Percentiles rank a stretch among this genome's conserved stretches.
These are phyloP conservation scores for Teunomyces funiuensis DNA, from an alignment of 805 yeast species.

Conservation along the genomic window DNA sequence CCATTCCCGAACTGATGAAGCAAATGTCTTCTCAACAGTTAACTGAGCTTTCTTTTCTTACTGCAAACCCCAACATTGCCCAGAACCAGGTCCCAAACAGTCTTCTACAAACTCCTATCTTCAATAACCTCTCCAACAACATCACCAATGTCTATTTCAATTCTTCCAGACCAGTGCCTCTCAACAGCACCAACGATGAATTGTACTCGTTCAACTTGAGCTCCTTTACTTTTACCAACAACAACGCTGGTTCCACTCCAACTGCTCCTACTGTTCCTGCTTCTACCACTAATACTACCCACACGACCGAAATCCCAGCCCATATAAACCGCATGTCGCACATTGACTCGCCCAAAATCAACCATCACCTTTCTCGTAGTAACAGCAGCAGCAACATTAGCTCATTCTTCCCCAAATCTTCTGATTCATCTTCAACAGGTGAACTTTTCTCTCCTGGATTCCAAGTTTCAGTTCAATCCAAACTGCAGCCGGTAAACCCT, in stretches of 20 bases:
- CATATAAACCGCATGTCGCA: not conserved
- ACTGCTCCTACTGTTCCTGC: not conserved
- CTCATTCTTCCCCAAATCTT: constrained; percentile 14
- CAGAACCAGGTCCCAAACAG: constrained; percentile 2
- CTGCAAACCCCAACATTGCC: not conserved
- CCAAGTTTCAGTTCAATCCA: not conserved
- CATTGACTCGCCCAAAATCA: not conserved
- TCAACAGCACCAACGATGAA: constrained; percentile 19
- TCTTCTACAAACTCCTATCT: constrained; percentile 28
- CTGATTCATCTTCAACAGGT: not conserved
- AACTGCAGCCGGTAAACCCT: constrained; percentile 18
- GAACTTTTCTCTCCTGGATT: not conserved
- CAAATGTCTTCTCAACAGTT: not conserved
- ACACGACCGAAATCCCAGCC: not conserved
- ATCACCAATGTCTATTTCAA: constrained; percentile 38
- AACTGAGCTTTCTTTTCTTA: not conserved
- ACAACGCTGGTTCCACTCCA: constrained; percentile 6
- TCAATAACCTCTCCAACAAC: constrained; percentile 30
- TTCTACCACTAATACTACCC: not conserved
- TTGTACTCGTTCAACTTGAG: constrained; percentile 34
- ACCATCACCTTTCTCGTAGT: constrained; percentile 3
- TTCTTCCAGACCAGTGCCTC: constrained; percentile 19
- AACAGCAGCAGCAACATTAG: constrained; percentile 13
- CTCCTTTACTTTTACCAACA: constrained; percentile 33
- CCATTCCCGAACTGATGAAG: not conserved